Percentiles rank a stretch among this genome's conserved stretches.
Evolutionary conservation across 805 yeast species (phyloP).

Genomic region (Yarrowia sp.): DNA sequence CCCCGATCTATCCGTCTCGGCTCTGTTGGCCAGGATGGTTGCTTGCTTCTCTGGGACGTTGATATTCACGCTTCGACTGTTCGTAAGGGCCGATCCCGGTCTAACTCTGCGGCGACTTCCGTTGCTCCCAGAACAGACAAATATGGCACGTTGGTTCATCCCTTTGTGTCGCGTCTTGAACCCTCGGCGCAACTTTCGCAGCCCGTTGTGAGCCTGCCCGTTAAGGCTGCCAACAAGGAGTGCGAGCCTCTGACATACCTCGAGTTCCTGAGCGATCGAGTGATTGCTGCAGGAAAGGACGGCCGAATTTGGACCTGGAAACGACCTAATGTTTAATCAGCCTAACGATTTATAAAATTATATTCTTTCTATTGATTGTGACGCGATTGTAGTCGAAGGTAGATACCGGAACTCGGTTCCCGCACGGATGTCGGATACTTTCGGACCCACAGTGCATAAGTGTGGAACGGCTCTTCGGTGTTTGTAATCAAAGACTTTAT

Average conservation of each 20-base stretch:
- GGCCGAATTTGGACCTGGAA: constrained; percentile 41
- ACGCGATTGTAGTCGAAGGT: too few relatives aligned
- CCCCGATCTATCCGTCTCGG: constrained; percentile 48
- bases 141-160: constrained; percentile 31
- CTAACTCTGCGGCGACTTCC: constrained; percentile 14
- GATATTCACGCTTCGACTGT: constrained; percentile 44
- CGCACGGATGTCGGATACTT: too few relatives aligned
- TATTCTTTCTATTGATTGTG: too few relatives aligned
- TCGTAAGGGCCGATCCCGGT: constrained; percentile 23
- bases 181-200: constrained; percentile 32
- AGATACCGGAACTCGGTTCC: too few relatives aligned
- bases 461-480: too few relatives aligned
- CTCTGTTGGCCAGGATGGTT: constrained; percentile 57
- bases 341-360: neutral
- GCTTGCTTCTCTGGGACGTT: constrained; percentile 53
- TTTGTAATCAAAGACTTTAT: too few relatives aligned
- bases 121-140: neutral
- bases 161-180: constrained; percentile 34
- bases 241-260: constrained; percentile 36
- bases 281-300: constrained; percentile 37
- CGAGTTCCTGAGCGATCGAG: constrained; percentile 30
- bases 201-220: constrained; percentile 35
- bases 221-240: constrained; percentile 34
- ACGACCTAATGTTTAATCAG: neutral
- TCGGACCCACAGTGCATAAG: too few relatives aligned